phyloP scores from a whole-genome alignment of 148 eudicot species.

The Silene conica region DNA sequence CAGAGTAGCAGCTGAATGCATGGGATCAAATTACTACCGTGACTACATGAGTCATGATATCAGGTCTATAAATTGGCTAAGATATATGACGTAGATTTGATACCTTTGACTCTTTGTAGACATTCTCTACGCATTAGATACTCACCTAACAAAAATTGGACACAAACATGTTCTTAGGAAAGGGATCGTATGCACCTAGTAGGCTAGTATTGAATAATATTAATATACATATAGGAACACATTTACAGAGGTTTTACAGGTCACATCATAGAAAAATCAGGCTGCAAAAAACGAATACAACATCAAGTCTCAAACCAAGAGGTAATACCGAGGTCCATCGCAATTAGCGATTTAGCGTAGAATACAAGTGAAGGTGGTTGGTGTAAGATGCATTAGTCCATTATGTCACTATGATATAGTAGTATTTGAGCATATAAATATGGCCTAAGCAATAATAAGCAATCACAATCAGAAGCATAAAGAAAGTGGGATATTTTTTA shows the following conservation, averaged over 20 bases:
- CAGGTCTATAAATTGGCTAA: background rate
- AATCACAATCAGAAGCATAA: slow-evolving; percentile 11
- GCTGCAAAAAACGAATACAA: too few species aligned
- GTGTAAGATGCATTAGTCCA: slow-evolving; percentile 7
- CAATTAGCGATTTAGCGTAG: background rate
- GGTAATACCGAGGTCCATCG: background rate
- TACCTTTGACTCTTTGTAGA: too few species aligned
- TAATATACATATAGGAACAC: too few species aligned
- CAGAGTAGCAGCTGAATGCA: too few species aligned
- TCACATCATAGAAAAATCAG: too few species aligned
- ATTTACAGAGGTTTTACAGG: too few species aligned
- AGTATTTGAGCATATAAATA: background rate
- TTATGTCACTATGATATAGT: slow-evolving; percentile 7
- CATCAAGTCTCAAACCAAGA: background rate
- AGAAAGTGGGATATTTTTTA: slow-evolving; percentile 5
- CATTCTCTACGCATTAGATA: too few species aligned
- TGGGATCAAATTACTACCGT: background rate
- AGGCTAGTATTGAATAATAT: too few species aligned
- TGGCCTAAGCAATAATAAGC: slow-evolving; percentile 10
- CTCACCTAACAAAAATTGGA: too few species aligned
- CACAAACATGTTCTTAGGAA: too few species aligned
- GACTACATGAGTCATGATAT: slow-evolving; percentile 1
- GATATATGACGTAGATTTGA: background rate
- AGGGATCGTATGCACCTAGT: too few species aligned
- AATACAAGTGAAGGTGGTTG: background rate